Evolutionary conservation across 176 grass and related monocot genomes (phyloP).

Genomic region (Areca catechu): DNA sequence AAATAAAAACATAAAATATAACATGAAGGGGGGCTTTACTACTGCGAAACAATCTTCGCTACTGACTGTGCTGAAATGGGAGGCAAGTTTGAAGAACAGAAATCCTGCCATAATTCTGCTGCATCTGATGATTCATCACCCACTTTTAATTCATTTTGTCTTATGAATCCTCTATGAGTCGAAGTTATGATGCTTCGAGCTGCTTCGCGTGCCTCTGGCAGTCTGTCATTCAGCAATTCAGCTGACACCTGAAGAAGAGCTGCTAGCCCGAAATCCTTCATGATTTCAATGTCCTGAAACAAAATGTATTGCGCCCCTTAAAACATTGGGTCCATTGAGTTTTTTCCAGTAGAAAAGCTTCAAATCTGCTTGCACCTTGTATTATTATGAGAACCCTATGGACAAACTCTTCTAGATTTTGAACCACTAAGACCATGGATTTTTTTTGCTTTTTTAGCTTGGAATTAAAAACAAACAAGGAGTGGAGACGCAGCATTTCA

Average conservation of each 20-base stretch:
- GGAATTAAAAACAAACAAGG: too few species aligned
- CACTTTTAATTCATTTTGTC: slow-evolving; percentile 8
- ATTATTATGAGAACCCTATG: too few species aligned
- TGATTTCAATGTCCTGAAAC: slow-evolving; percentile 38
- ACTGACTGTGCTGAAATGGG: slow-evolving; percentile 61
- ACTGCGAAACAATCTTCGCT: slow-evolving; percentile 49
- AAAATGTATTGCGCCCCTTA: background rate
- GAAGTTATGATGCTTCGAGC: slow-evolving; percentile 53
- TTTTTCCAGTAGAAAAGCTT: too few species aligned
- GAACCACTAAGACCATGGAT: too few species aligned
- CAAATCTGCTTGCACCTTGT: too few species aligned
- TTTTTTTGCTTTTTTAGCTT: too few species aligned
- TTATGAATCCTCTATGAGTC: slow-evolving; percentile 41
- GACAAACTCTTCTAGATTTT: too few species aligned
- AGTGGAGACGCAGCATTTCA: background rate
- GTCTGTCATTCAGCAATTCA: slow-evolving; percentile 72
- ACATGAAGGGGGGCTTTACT: slow-evolving; percentile 1
- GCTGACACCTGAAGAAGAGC: slow-evolving; percentile 58
- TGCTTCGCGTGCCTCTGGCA: slow-evolving; percentile 86
- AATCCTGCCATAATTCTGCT: slow-evolving; percentile 50
- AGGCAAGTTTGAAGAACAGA: slow-evolving; percentile 77
- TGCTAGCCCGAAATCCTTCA: slow-evolving; percentile 68
- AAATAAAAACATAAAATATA: too few species aligned
- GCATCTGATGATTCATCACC: slow-evolving; percentile 9
- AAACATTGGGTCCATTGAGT: too few species aligned